A percentile compares a stretch with the other conserved stretches of the same genome.
phyloP scores from a whole-genome alignment of 2,329 filamentous ascomycete genomes.

The Cladorrhinum sp. region DNA sequence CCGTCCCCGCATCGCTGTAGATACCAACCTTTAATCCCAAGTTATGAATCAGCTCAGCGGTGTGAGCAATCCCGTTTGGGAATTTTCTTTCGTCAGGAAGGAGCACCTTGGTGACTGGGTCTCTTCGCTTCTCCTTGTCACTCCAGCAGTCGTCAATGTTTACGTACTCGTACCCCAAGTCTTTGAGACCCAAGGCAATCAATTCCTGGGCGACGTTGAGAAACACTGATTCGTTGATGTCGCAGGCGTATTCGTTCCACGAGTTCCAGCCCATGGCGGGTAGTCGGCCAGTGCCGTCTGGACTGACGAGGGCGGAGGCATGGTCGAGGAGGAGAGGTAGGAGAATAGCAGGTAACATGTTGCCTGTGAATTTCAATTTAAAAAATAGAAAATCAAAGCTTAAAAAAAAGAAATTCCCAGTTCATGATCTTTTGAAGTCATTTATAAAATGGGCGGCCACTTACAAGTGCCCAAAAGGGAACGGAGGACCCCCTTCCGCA shows the following conservation, averaged over 20 bases:
- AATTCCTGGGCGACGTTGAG: slow-evolving; percentile 2
- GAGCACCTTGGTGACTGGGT: slow-evolving; percentile 43
- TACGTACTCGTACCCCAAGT: slow-evolving; percentile 54
- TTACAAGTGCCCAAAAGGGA: no score
- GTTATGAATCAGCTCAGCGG: slow-evolving; percentile 52
- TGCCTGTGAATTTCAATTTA: neutral
- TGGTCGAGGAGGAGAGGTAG: neutral
- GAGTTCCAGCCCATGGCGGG: slow-evolving; percentile 19
- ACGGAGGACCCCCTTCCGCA: no score
- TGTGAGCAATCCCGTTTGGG: slow-evolving; percentile 54
- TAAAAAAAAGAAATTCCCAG: no score
- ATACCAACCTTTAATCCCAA: slow-evolving; percentile 62
- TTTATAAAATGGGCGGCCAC: no score
- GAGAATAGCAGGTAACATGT: neutral
- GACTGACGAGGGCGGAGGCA: slow-evolving; percentile 5
- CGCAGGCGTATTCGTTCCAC: slow-evolving; percentile 16
- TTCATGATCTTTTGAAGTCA: neutral
- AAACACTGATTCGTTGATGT: slow-evolving; percentile 13
- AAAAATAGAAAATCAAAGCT: neutral
- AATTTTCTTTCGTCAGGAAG: slow-evolving; percentile 50
- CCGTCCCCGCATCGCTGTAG: slow-evolving; percentile 49
- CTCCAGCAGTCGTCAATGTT: slow-evolving; percentile 64
- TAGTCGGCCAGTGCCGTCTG: slow-evolving; percentile 9
- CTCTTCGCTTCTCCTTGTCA: slow-evolving; percentile 38
- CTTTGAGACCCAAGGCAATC: neutral